Evolutionary conservation across 768 basidiomycete species (phyloP), one percentile per base, ranked within the genome.

Genomic region (Mycena alexandri): DNA sequence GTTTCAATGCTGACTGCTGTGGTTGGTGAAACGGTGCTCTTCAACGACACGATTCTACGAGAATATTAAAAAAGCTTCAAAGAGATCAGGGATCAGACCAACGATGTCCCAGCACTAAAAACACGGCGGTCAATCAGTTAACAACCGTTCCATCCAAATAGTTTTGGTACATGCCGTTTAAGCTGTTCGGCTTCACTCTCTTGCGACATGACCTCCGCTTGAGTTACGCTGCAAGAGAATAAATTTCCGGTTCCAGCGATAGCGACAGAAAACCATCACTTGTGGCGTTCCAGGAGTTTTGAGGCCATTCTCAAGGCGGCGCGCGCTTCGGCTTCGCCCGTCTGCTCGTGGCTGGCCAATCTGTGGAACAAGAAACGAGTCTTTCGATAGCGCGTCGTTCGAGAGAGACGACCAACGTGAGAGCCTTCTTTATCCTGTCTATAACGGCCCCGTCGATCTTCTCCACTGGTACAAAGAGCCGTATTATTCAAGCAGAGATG

Each of bases 181-280:
- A 76, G 59, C 44, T 67, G 73, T 43, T 77, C 75, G 5, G 72
- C 64, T 13, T 74, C 69, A 2, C 69, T 63, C 52, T 75, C 77
- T 17, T 66, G 64, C 13, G 75, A 65, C 51, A 78, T 58, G 5
- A 78, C 58, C 29, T 77, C 76, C 8, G 77, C 76, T 62, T 77
- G 75, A 14, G 72, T 72, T 29, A 78, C 69, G 50, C 75, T 77
- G 63, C 14, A 14, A 43, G 42, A 48, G 13, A 44, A 53, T 29
- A 3, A 41, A 19, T 44, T 13, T 25, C 52, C 21, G 19, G 25
- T 47, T 50, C 25, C 59, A 13, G 47, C 17, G 10, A 16, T 13
- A 21, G 33, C 13, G 5, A 24, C 25, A 22, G 16, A 24, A 43
- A 38, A 41, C 9, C 41, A 55, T 34, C 43, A 76, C 75, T 71